Evolutionary conservation across 2,329 filamentous ascomycete species (phyloP).

Genomic region (Beauveria sp.): DNA sequence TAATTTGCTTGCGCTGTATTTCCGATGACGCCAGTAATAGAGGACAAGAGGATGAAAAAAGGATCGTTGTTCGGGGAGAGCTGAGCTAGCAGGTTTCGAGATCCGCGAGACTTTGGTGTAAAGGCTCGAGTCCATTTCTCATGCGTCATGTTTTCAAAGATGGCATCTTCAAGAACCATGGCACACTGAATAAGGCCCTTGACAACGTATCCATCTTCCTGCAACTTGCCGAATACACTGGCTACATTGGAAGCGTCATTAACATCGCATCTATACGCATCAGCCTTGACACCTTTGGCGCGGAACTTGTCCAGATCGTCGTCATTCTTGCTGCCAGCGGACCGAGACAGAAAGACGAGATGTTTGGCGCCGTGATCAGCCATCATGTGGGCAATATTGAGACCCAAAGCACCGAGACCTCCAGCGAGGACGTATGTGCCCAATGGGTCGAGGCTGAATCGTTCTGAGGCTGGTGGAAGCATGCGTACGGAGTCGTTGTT

Average conservation of each 20-base stretch:
- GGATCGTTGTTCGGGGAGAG: neutral
- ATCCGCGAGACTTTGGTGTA: slow-evolving; percentile 14
- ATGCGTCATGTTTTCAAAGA: slow-evolving; percentile 16
- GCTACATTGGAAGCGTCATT: neutral
- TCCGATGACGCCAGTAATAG: slow-evolving; percentile 15
- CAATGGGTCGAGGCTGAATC: neutral
- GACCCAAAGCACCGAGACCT: slow-evolving; percentile 13
- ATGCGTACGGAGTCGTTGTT: no score
- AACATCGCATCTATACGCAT: slow-evolving; percentile 12
- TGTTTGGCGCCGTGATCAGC: slow-evolving; percentile 11
- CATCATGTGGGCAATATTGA: slow-evolving; percentile 10
- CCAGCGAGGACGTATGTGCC: slow-evolving; percentile 13
- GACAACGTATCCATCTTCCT: neutral
- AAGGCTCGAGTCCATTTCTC: slow-evolving; percentile 12
- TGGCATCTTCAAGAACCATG: slow-evolving; percentile 15
- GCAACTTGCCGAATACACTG: slow-evolving; percentile 2
- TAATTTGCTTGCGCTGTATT: slow-evolving; percentile 15
- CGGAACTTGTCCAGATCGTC: neutral
- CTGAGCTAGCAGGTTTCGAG: slow-evolving; percentile 14
- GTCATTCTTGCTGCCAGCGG: slow-evolving; percentile 7
- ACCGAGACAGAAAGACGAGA: slow-evolving; percentile 13
- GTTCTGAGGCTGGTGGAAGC: no score
- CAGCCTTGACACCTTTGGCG: neutral
- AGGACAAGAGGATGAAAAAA: slow-evolving; percentile 17
- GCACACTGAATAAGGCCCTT: slow-evolving; percentile 14